A percentile compares a stretch with the other conserved stretches of the same genome.
Conservation (phyloP, 2,329 filamentous ascomycete genomes). For the Ophiostoma populinum region DNA sequence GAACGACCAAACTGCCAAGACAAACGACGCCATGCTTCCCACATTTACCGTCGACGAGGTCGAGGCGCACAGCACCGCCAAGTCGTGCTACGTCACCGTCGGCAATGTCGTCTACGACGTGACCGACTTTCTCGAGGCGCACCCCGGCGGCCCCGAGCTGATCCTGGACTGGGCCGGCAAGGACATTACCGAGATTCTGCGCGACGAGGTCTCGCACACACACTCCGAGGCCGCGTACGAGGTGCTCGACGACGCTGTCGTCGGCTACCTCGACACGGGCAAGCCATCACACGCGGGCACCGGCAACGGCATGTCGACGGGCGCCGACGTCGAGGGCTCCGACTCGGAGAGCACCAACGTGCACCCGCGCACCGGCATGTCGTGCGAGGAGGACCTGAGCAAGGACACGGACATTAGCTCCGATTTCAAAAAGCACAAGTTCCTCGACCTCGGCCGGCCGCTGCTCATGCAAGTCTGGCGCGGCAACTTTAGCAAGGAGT, state of each 20-base stretch:
- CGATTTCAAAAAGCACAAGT: slow-evolving; percentile 86
- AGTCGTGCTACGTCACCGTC: slow-evolving; percentile 87
- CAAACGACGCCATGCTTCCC: slow-evolving; percentile 62
- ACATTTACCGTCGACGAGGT: slow-evolving; percentile 71
- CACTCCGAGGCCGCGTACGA: slow-evolving; percentile 95
- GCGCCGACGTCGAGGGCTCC: slow-evolving; percentile 1
- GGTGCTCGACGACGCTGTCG: slow-evolving; percentile 69
- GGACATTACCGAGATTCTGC: slow-evolving; percentile 67
- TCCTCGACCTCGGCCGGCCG: slow-evolving; percentile 73
- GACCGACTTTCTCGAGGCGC: slow-evolving; percentile 75
- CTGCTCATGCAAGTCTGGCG: slow-evolving; percentile 77
- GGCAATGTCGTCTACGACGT: slow-evolving; percentile 88
- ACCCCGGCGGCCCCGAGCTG: slow-evolving; percentile 78
- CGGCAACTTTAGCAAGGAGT: slow-evolving; percentile 81
- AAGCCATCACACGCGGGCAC: slow-evolving; percentile 21
- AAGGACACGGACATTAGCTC: slow-evolving; percentile 60
- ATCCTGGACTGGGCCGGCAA: slow-evolving; percentile 81
- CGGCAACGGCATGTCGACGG: slow-evolving; percentile 25
- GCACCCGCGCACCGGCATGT: slow-evolving; percentile 67
- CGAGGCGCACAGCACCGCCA: slow-evolving; percentile 56
- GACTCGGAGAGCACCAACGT: slow-evolving; percentile 16
- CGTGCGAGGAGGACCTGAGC: slow-evolving; percentile 68
- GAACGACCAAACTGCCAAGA: too few species aligned
- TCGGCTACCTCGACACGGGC: slow-evolving; percentile 60
- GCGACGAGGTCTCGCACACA: slow-evolving; percentile 64